These are phyloP conservation scores for Rostrohypoxylon terebratum DNA, from an alignment of 495 filamentous ascomycete species.

Conservation along the genomic window DNA sequence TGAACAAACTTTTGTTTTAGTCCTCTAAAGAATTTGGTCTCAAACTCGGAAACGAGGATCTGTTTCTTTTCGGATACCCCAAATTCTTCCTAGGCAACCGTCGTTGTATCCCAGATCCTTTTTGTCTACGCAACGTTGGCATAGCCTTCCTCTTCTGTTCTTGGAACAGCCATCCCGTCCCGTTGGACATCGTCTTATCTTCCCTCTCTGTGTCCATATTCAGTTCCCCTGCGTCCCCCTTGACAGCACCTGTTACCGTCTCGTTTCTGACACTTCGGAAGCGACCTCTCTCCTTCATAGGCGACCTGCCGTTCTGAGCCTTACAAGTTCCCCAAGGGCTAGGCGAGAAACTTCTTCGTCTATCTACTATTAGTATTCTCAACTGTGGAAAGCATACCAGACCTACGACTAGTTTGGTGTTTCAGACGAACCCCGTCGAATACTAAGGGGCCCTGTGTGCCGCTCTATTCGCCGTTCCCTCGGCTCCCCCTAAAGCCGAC, in stretches of 20 bases:
- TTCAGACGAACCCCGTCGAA: conserved; percentile 27
- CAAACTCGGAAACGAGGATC: conserved; percentile 32
- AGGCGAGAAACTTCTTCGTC: conserved; percentile 7
- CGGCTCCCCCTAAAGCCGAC: conserved; percentile 26
- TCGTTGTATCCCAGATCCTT: conserved; percentile 48
- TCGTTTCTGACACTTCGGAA: conserved; percentile 18
- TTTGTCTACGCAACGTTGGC: conserved; percentile 50
- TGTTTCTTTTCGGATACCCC: conserved; percentile 51
- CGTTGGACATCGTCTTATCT: conserved; percentile 32
- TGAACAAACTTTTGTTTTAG: conserved; percentile 39
- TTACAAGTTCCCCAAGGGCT: conserved; percentile 13
- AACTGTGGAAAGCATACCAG: conserved; percentile 7
- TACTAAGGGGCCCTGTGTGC: conserved; percentile 23
- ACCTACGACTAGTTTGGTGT: conserved; percentile 29
- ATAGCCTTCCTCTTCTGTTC: conserved; percentile 43
- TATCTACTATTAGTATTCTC: neutral
- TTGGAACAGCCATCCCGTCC: conserved; percentile 26
- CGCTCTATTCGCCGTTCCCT: conserved; percentile 10
- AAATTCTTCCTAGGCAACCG: conserved; percentile 47
- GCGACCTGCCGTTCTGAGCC: neutral
- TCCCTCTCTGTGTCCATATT: conserved; percentile 24
- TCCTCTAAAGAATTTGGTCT: conserved; percentile 26
- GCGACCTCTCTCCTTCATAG: conserved; percentile 5
- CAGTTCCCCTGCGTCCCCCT: conserved; percentile 37
- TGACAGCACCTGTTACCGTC: conserved; percentile 31